Percentiles rank a stretch among this genome's conserved stretches.
phyloP scores from a whole-genome alignment of 257 asterid species.

The Solanum paucissectum region DNA sequence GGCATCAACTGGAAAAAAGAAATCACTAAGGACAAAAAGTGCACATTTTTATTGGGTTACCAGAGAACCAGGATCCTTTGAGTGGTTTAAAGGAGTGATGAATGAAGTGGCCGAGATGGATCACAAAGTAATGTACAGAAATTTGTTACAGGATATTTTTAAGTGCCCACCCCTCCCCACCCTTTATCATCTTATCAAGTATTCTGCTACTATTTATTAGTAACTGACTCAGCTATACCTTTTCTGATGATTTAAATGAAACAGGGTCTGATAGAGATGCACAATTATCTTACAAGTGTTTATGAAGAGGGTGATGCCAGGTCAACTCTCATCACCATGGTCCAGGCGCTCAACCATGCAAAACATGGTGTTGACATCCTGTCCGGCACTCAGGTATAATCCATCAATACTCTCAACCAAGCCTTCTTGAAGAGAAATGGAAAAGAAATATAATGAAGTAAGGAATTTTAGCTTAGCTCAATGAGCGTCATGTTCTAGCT shows the following conservation, averaged over 20 bases:
- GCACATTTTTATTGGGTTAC: constrained; percentile 94
- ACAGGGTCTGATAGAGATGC: constrained; percentile 95
- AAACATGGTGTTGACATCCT: constrained; percentile 92
- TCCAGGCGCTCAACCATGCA: constrained; percentile 93
- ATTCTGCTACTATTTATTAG: not conserved
- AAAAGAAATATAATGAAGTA: not conserved
- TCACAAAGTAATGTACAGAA: constrained; percentile 42
- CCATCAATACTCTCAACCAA: not conserved
- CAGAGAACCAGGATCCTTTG: constrained; percentile 88
- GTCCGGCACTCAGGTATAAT: constrained; percentile 79
- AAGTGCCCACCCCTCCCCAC: not conserved
- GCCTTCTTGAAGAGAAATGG: not conserved
- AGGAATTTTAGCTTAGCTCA: not conserved
- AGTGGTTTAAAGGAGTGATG: constrained; percentile 97
- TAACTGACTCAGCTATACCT: not conserved
- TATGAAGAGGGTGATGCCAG: constrained; percentile 96
- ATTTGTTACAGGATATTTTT: not conserved
- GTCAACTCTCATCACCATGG: constrained; percentile 91
- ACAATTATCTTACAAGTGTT: constrained; percentile 82
- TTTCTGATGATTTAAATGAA: constrained; percentile 3
- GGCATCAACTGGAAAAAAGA: constrained; percentile 44
- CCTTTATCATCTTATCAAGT: not conserved
- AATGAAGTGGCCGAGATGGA: constrained; percentile 90
- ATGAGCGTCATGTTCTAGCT: not conserved
- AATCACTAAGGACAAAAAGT: constrained; percentile 32